phyloP scores from a whole-genome alignment of 1,284 basidiomycete genomes.

The Leccinum fuscescens region DNA sequence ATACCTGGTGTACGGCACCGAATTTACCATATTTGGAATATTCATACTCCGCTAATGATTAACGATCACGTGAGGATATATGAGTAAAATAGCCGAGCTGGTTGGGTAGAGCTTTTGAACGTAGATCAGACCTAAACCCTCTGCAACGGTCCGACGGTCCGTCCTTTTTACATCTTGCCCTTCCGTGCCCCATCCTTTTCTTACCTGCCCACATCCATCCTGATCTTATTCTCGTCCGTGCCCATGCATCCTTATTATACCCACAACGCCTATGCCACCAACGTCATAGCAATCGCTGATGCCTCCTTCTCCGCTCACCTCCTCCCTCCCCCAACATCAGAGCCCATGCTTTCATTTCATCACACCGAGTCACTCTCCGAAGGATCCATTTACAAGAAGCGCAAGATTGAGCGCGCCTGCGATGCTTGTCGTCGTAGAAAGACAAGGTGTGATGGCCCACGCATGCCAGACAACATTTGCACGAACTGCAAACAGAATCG shows the following conservation, averaged over 20 bases:
- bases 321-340: slow-evolving; percentile 2
- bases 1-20: slow-evolving; percentile 15
- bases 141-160: neutral
- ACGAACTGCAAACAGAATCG: slow-evolving; percentile 69
- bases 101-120: neutral
- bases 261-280: slow-evolving; percentile 18
- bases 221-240: neutral
- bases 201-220: neutral
- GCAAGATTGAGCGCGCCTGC: slow-evolving; percentile 68
- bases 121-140: slow-evolving; percentile 5
- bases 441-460: slow-evolving; percentile 69
- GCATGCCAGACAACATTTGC: slow-evolving; percentile 58
- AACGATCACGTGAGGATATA: slow-evolving; percentile 15
- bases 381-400: slow-evolving; percentile 40
- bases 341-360: slow-evolving; percentile 12
- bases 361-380: slow-evolving; percentile 4
- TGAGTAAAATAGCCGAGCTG: slow-evolving; percentile 13
- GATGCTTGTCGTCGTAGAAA: slow-evolving; percentile 68
- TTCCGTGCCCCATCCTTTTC: neutral
- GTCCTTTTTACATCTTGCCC: neutral
- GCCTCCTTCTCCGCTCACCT: slow-evolving; percentile 9
- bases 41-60: slow-evolving; percentile 14
- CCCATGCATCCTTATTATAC: slow-evolving; percentile 26
- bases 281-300: slow-evolving; percentile 33
- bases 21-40: neutral